These are phyloP conservation scores for Vanrija pseudolonga DNA, from an alignment of 1,284 basidiomycete species.

Conservation along the genomic window DNA sequence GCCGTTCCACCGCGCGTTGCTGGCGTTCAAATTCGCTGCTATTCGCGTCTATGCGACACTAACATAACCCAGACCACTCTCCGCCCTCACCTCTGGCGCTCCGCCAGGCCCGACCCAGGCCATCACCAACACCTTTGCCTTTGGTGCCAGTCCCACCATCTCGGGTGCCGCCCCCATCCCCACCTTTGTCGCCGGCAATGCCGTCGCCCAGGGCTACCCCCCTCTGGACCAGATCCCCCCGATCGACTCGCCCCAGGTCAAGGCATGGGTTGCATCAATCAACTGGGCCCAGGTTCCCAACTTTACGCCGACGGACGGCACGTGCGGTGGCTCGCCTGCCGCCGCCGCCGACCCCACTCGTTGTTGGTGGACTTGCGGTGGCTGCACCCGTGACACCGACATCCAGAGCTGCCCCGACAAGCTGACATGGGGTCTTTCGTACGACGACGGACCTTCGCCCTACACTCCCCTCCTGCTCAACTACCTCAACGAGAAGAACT, in stretches of 20 bases:
- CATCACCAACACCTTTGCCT: slow-evolving; percentile 46
- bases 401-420: slow-evolving; percentile 73
- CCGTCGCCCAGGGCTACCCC: slow-evolving; percentile 57
- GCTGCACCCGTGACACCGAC: slow-evolving; percentile 67
- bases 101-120: slow-evolving; percentile 57
- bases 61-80: slow-evolving; percentile 46
- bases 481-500: slow-evolving; percentile 53
- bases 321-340: slow-evolving; percentile 60
- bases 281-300: slow-evolving; percentile 36
- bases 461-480: slow-evolving; percentile 53
- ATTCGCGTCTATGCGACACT: neutral
- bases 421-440: slow-evolving; percentile 46
- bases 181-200: slow-evolving; percentile 15
- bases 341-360: slow-evolving; percentile 58
- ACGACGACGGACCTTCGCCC: slow-evolving; percentile 55
- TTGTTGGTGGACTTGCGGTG: slow-evolving; percentile 87
- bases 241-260: slow-evolving; percentile 63
- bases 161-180: slow-evolving; percentile 49
- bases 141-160: slow-evolving; percentile 42
- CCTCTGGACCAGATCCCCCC: slow-evolving; percentile 64
- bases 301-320: slow-evolving; percentile 36
- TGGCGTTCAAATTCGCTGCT: neutral
- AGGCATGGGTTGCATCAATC: slow-evolving; percentile 64
- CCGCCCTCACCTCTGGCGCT: slow-evolving; percentile 66
- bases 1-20: neutral